Conservation (phyloP, 768 basidiomycete genomes). For the Boletus barrowsii region DNA sequence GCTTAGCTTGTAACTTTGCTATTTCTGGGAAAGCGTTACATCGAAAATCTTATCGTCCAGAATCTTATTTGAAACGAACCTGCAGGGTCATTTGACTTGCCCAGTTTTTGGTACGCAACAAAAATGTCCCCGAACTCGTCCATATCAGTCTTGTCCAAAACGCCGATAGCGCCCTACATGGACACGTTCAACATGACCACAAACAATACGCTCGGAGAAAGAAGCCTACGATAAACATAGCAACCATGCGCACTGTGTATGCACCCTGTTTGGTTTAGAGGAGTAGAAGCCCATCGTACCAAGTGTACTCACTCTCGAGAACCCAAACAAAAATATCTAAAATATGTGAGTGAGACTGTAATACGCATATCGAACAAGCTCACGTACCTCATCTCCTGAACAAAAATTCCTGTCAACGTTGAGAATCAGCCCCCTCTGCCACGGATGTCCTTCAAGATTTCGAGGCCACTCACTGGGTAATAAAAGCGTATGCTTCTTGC, state of each 20-base stretch:
- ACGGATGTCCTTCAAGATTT: background rate
- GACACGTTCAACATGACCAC: background rate
- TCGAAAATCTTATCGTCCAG: background rate
- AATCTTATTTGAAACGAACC: constrained; percentile 31
- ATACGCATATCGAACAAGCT: background rate
- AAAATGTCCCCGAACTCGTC: constrained; percentile 68
- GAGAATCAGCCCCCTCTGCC: background rate
- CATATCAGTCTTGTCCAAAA: constrained; percentile 71
- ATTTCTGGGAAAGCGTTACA: constrained; percentile 30
- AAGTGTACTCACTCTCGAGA: constrained; percentile 53
- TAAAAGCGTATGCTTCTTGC: constrained; percentile 77
- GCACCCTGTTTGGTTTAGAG: constrained; percentile 49
- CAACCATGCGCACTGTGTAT: constrained; percentile 74
- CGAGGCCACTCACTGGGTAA: constrained; percentile 58
- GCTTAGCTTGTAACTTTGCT: constrained; percentile 37
- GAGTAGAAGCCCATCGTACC: too few relatives aligned
- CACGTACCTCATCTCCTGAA: constrained; percentile 65
- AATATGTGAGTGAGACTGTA: constrained; percentile 4
- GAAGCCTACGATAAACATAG: constrained; percentile 44
- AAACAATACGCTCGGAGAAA: background rate
- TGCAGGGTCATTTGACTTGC: constrained; percentile 45
- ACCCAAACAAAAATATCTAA: constrained; percentile 76
- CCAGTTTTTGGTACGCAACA: constrained; percentile 56
- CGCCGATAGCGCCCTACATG: constrained; percentile 61
- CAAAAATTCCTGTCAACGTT: constrained; percentile 53